These are phyloP conservation scores for Roridomyces roridus DNA, from an alignment of 768 basidiomycete species.

Conservation along the genomic window DNA sequence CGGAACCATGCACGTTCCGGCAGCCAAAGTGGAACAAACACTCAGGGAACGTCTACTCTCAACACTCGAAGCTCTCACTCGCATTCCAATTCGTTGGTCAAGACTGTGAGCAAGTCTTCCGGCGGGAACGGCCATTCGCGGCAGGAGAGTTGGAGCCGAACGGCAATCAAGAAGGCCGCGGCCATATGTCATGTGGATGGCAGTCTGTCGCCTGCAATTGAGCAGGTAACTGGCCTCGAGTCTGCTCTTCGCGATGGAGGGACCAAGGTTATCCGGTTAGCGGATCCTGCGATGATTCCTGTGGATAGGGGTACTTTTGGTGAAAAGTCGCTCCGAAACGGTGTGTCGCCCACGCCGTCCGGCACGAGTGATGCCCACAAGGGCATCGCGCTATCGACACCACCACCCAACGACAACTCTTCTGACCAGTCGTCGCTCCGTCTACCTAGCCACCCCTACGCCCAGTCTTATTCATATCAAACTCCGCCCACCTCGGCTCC, in stretches of 20 bases:
- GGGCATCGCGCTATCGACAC: conserved; percentile 44
- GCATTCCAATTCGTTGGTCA: conserved; percentile 43
- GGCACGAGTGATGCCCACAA: conserved; percentile 34
- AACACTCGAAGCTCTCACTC: conserved; percentile 34
- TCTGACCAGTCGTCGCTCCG: conserved; percentile 37
- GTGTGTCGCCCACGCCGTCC: conserved; percentile 36
- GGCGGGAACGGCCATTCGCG: conserved; percentile 46
- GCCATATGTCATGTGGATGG: conserved; percentile 28
- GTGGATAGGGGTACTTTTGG: conserved; percentile 30
- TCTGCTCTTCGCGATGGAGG: conserved; percentile 44
- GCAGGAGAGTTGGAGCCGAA: conserved; percentile 50
- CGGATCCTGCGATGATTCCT: conserved; percentile 46
- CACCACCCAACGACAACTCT: conserved; percentile 30
- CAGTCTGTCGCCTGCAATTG: conserved; percentile 25
- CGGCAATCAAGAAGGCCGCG: conserved; percentile 48
- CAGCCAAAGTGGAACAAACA: conserved; percentile 29
- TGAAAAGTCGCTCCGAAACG: conserved; percentile 13
- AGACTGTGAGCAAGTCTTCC: conserved; percentile 42
- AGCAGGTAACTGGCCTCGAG: conserved; percentile 39
- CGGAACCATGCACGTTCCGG: conserved; percentile 19
- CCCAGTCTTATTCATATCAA: conserved; percentile 41
- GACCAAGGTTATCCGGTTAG: conserved; percentile 48
- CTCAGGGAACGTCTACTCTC: conserved; percentile 25
- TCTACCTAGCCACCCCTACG: conserved; percentile 56
- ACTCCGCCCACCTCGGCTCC: conserved; percentile 6